Percentiles rank a stretch among this genome's conserved stretches.
Evolutionary conservation across 169 alveolate species (phyloP).

Genomic region (Eimeria falciformis): DNA sequence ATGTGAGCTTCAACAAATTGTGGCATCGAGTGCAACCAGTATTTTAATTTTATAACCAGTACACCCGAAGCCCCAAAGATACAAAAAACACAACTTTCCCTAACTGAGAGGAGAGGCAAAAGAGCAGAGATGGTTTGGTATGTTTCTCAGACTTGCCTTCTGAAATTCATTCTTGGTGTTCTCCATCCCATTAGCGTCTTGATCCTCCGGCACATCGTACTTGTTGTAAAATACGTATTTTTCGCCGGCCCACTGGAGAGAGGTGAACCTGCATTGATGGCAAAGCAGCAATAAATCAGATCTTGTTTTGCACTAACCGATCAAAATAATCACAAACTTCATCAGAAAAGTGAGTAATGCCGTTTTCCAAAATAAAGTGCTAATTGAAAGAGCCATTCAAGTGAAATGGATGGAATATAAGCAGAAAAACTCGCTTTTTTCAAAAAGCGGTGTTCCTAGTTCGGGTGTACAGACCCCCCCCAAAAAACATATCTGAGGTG

Average conservation of each 20-base stretch:
- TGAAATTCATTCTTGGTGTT: slow-evolving; percentile 56
- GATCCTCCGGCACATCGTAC: slow-evolving; percentile 43
- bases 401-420: too few species aligned
- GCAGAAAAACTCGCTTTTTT: too few species aligned
- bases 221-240: slow-evolving; percentile 33
- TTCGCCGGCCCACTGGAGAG: slow-evolving; percentile 54
- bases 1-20: not conserved
- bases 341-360: not conserved
- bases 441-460: too few species aligned
- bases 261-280: slow-evolving; percentile 35
- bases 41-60: not conserved
- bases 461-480: too few species aligned
- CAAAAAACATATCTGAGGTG: too few species aligned
- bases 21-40: not conserved
- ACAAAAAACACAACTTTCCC: not conserved
- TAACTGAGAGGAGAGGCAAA: too few species aligned
- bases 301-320: too few species aligned
- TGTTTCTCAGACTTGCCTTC: not conserved
- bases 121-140: too few species aligned
- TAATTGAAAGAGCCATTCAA: too few species aligned
- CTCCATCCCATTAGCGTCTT: slow-evolving; percentile 43
- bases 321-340: not conserved
- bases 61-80: not conserved
- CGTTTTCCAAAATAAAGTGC: too few species aligned
- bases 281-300: not conserved